These are phyloP conservation scores for Ramaria sp. DNA, from an alignment of 768 basidiomycete species.

Conservation along the genomic window DNA sequence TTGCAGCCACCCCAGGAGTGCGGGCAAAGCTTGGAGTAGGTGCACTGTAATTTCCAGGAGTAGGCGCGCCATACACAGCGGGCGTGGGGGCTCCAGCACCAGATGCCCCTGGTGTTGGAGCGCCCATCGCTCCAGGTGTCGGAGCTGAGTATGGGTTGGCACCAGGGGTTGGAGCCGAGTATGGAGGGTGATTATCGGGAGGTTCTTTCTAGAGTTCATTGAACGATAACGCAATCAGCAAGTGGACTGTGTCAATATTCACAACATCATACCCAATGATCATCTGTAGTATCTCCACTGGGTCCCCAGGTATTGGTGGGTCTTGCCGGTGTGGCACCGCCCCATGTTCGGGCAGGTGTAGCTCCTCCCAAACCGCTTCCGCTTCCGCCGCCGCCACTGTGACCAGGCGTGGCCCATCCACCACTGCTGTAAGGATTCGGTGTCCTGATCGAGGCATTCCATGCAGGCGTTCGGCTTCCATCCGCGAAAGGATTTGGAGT, in stretches of 20 bases:
- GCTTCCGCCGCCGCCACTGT: constrained; percentile 12
- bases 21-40: constrained; percentile 10
- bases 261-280: constrained; percentile 1
- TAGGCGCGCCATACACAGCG: constrained; percentile 17
- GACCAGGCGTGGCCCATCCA: constrained; percentile 36
- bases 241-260: neutral
- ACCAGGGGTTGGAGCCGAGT: constrained; percentile 13
- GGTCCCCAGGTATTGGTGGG: neutral
- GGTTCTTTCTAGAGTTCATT: neutral
- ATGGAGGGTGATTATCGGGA: neutral
- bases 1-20: constrained; percentile 7
- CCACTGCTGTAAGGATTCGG: constrained; percentile 56
- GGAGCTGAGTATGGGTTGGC: constrained; percentile 22
- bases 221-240: neutral
- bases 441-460: constrained; percentile 49
- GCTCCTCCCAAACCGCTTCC: constrained; percentile 3
- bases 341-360: constrained; percentile 4
- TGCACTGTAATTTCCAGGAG: constrained; percentile 10
- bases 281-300: neutral
- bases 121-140: constrained; percentile 20
- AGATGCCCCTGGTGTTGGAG: constrained; percentile 29
- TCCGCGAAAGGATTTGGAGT: constrained; percentile 46
- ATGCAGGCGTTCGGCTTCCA: constrained; percentile 32
- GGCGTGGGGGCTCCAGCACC: constrained; percentile 31
- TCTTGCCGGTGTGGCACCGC: neutral